phyloP scores from a whole-genome alignment of 345 rosid genomes.

The Erucastrum elatum region DNA sequence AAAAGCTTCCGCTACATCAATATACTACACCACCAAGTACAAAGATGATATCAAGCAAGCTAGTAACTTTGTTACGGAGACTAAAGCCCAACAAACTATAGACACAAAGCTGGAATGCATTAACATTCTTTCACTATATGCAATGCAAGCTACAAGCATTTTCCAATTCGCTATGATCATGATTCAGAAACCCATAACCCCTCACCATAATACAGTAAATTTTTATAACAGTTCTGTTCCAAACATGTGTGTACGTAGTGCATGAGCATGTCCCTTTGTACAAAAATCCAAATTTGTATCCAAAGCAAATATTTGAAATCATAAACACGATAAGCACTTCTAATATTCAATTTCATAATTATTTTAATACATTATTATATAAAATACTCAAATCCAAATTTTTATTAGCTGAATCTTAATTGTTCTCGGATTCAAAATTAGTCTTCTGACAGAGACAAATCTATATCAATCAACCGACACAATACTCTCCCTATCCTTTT shows the following conservation, averaged over 20 bases:
- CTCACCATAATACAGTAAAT: background rate
- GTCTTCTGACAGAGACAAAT: no score
- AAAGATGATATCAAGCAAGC: background rate
- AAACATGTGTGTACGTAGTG: no score
- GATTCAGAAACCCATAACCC: slow-evolving; percentile 10
- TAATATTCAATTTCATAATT: background rate
- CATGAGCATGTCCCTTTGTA: no score
- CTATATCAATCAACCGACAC: no score
- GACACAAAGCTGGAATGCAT: background rate
- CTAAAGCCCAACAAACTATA: background rate
- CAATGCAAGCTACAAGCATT: background rate
- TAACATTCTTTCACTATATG: slow-evolving; percentile 10
- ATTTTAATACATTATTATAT: background rate
- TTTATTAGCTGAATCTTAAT: background rate
- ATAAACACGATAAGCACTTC: background rate
- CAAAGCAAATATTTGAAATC: no score
- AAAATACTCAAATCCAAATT: background rate
- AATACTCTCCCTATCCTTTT: slow-evolving; percentile 1
- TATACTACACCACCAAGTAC: slow-evolving; percentile 45
- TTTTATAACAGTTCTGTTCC: no score
- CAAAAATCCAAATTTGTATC: no score
- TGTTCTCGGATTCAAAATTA: no score
- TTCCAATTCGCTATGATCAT: background rate
- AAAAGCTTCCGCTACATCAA: no score
- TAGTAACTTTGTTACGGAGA: background rate